Base-by-base conservation (phyloP, 2,329 filamentous ascomycete species). In the Sarocladiaceae sp. region DNA sequence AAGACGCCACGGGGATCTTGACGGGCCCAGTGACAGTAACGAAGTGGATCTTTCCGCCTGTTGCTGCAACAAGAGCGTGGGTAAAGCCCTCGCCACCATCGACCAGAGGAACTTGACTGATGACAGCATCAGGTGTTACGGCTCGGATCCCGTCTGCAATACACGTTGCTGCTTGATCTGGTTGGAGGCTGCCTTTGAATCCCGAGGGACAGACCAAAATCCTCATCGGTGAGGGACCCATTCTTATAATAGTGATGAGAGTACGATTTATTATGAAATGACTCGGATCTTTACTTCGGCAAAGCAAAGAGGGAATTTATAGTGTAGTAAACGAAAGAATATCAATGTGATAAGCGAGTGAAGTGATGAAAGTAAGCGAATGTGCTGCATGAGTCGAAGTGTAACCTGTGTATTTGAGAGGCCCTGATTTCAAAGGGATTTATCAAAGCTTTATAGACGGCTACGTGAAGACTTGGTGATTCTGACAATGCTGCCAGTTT, bases 21-120 rank as follows among this genome's bases (percentile, higher is more conserved):
- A 75, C 64, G 1, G 77, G 77, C 0, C 77, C 76, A 4, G 62
- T 71, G 20, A 79, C 71, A 6, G 59, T 58, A 29, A 70, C 40
- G 0, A 63, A 54, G 17, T 67, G 61, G 22, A 77, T 59, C 10
- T 62, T 54, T 3, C 77, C 77, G 2, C 62, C 61, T 1, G 74
- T 74, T 3, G 70, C 66, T 33, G 66, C 63, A 12, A 77, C 70
- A 13, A 80, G 60, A 17, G 74, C 74, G 6, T 65, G 63, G 17
- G 72, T 73, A 57, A 79, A 79, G 3, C 77, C 76, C 54, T 80
- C 76, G 51, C 77, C 76, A 2, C 76, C 77, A 57, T 80, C 77
- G 3, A 77, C 72, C 8, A 80, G 64, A 11, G 77, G 76, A 3
- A 75, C 70, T 58, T 78, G 79, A 48, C 64, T 70, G 35, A 78